Base-by-base conservation (phyloP, 352 stramenopile species). In the Phytophthora sp. region DNA sequence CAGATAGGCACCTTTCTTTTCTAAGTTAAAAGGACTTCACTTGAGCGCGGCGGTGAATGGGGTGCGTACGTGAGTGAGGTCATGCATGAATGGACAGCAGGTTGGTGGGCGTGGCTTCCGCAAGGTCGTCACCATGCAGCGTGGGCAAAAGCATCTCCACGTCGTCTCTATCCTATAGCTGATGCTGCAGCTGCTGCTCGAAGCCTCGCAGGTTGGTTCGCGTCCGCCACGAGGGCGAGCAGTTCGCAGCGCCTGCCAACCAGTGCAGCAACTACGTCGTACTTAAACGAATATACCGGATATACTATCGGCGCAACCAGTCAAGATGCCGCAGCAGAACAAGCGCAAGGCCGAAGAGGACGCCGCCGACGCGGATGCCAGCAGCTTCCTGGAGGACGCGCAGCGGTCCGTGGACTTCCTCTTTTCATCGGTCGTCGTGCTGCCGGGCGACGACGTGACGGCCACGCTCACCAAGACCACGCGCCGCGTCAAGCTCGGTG, bases 361-460 rank as follows among this genome's bases (percentile, higher is more conserved):
- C 28, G 64, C 54, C 20, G 72, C 69, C n/a, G 70, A 77, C 24
- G 60, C 72, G 31, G 69, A 80, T 26, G 82, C 82, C 28, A 80
- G 49, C 53, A 69, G 54, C 42, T 94, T 94, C 65, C 72, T 94
- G 21, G 75, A 92, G 51, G 76, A 86, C 10, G 85, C 85, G n/a
- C 81, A 94, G 63, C 75, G 79, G 5, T 77, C 81, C 31, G 82
- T 95, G 5, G 84, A 95, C 65, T 88, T 95, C 53, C 72, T 84
- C 17, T 95, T 95, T 69, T 79, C 79, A 8, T 74, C 84, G 2
- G 62, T 69, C 8, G 74, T 92, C 20, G 82, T 92, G 38, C 65
- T 95, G 17, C 87, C 87, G 5, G 87, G 87, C 17, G 87, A 95
- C 48, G 84, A 95, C 50, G 82, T 95, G 44, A 92, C 87, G 32